Percentiles rank a stretch among this genome's conserved stretches.
phyloP scores from a whole-genome alignment of 2,329 filamentous ascomycete species.

The Geoglossum cookeanum region DNA sequence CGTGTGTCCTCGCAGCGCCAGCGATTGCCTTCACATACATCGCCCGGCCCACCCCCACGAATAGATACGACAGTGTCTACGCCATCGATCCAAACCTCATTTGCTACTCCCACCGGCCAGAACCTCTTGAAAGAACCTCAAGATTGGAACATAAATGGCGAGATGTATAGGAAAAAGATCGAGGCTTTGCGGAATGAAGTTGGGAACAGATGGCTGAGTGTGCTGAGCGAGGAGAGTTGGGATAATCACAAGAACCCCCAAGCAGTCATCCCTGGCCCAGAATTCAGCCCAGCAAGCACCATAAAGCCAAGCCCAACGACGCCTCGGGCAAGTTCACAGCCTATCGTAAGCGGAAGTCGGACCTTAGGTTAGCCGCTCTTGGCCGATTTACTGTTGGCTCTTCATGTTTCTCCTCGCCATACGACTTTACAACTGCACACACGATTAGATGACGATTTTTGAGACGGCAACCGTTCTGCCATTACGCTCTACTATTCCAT shows the following conservation, averaged over 20 bases:
- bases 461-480: not conserved
- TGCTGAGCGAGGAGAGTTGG: constrained; percentile 58
- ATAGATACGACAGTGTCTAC: not conserved
- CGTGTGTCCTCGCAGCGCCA: not conserved
- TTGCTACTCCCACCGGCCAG: not conserved
- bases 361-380: constrained; percentile 2
- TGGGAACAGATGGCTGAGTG: constrained; percentile 72
- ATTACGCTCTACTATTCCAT: not conserved
- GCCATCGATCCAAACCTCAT: not conserved
- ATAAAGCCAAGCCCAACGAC: constrained; percentile 3
- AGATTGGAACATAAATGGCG: constrained; percentile 50
- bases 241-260: constrained; percentile 15
- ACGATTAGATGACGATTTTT: not conserved
- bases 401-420: not conserved
- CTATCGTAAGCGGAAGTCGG: constrained; percentile 2
- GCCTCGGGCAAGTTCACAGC: not conserved
- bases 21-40: not conserved
- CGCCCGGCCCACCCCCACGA: not conserved
- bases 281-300: constrained; percentile 5
- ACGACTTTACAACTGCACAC: not conserved
- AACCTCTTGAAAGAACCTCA: constrained; percentile 3
- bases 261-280: not conserved
- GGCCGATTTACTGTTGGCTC: not conserved
- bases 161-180: constrained; percentile 73
- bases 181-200: constrained; percentile 71